Evolutionary conservation across 768 basidiomycete species (phyloP).

Genomic region (Fomitopsis serialis): DNA sequence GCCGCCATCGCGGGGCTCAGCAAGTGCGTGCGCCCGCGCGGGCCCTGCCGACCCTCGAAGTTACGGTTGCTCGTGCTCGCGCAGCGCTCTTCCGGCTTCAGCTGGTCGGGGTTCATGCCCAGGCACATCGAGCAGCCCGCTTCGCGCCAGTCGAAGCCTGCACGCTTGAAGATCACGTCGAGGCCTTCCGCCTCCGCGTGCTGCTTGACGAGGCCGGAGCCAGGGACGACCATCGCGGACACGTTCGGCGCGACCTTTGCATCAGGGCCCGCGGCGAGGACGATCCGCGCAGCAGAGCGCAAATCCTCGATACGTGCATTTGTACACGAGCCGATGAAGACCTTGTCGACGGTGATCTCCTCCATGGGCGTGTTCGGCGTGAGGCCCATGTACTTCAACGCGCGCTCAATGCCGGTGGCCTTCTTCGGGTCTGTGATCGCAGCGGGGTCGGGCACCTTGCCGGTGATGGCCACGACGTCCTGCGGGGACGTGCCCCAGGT

Average conservation of each 20-base stretch:
- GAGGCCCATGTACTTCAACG: slow-evolving; percentile 61
- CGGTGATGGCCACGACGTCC: slow-evolving; percentile 55
- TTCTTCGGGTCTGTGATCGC: slow-evolving; percentile 38
- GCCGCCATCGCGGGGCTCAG: slow-evolving; percentile 67
- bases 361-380: slow-evolving; percentile 48
- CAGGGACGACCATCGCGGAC: slow-evolving; percentile 64
- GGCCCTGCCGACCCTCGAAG: slow-evolving; percentile 60
- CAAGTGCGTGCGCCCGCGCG: slow-evolving; percentile 59
- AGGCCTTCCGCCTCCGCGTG: slow-evolving; percentile 64
- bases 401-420: slow-evolving; percentile 42
- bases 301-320: slow-evolving; percentile 65
- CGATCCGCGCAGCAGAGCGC: slow-evolving; percentile 52
- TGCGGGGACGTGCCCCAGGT: slow-evolving; percentile 67
- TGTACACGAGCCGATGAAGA: slow-evolving; percentile 66
- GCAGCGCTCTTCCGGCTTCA: slow-evolving; percentile 51
- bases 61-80: slow-evolving; percentile 63
- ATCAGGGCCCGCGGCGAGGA: slow-evolving; percentile 43
- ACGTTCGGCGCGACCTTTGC: slow-evolving; percentile 47
- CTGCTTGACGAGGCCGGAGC: slow-evolving; percentile 59
- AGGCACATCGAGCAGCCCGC: slow-evolving; percentile 70
- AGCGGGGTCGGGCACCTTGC: slow-evolving; percentile 48
- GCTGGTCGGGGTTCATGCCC: slow-evolving; percentile 68
- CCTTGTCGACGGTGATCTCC: slow-evolving; percentile 56
- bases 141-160: slow-evolving; percentile 67
- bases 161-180: slow-evolving; percentile 56